Evolutionary conservation across 1,284 basidiomycete species (phyloP), one percentile per base, ranked within the genome.

Genomic region (Xerocomus nothofagi): DNA sequence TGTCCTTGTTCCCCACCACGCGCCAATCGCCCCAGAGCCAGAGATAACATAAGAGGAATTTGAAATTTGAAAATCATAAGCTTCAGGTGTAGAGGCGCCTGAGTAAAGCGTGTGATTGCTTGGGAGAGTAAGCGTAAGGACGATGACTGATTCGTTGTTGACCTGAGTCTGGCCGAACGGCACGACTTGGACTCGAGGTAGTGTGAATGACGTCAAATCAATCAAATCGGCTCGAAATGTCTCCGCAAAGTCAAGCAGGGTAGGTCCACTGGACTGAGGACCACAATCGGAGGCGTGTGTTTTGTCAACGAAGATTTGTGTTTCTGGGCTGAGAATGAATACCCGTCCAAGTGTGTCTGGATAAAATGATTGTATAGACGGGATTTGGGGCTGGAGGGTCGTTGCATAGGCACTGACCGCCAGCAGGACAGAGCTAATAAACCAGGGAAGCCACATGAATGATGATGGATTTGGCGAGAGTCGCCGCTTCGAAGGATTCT

Each of bases 1-100:
- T 12, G 72, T 67, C 37, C 71, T 61, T 11, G 70, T 70, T 55
- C 71, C 72, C 71, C 72, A 71, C 68, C 71, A 73, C 4, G 51
- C 57, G 10, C 71, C 72, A 29, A 68, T 62, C 10, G 66, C 17
- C 27, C 59, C 68, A 7, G 59, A 56, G 14, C 67, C 69, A 31
- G 56, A 60, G 51, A 72, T 71, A 2, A 61, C 50, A 42, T 64
- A 69, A 0, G 57, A 50, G 5, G 50, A 47, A n/a, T 48, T 50
- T 10, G 62, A 61, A 29, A 71, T 55, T 6, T 42, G 32, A 46
- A 72, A 66, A 33, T 68, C 61, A 41, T 72, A 72, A 4, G 62
- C 71, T 44, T 73, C 71, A 1, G 38, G 58, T 4, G 70, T 72
- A 6, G 60, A 27, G 17, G 30, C 9, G 6, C 71, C 71, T 30